These are phyloP conservation scores for Butyriboletus loyo DNA, from an alignment of 768 basidiomycete species.

Conservation along the genomic window DNA sequence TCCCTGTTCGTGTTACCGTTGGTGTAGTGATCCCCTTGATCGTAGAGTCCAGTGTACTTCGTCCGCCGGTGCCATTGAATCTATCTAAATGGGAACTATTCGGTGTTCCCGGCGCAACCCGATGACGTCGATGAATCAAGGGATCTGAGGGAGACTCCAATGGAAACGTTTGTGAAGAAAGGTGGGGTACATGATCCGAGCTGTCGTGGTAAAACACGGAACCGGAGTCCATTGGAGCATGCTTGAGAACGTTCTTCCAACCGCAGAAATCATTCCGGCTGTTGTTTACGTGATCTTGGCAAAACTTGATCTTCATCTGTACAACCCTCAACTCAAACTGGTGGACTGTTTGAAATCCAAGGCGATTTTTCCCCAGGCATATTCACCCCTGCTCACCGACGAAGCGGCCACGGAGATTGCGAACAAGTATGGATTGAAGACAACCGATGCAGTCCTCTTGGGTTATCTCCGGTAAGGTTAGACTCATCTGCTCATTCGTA, in stretches of 20 bases:
- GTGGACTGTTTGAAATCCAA: conserved; percentile 59
- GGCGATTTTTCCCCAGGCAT: conserved; percentile 71
- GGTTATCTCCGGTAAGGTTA: conserved; percentile 60
- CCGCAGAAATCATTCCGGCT: conserved; percentile 63
- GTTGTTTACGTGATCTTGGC: conserved; percentile 49
- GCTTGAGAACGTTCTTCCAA: conserved; percentile 67
- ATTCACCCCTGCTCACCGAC: conserved; percentile 67
- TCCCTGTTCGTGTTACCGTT: neutral
- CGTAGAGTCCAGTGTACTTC: conserved; percentile 49
- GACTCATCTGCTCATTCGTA: neutral
- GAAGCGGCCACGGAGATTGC: conserved; percentile 60
- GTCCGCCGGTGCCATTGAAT: conserved; percentile 76
- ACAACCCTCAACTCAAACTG: conserved; percentile 72
- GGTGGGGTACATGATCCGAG: conserved; percentile 35
- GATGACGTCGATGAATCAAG: conserved; percentile 65
- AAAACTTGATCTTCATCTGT: conserved; percentile 71
- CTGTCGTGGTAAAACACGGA: neutral
- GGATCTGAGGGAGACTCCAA: conserved; percentile 75
- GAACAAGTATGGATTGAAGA: conserved; percentile 48
- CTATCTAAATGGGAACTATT: conserved; percentile 68
- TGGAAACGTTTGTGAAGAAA: conserved; percentile 70
- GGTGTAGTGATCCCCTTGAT: neutral
- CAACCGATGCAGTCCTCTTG: conserved; percentile 57
- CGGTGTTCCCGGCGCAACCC: conserved; percentile 52
- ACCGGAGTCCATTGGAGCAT: conserved; percentile 57